Evolutionary conservation across 805 yeast genomes (phyloP), one percentile per base, ranked within the genome.

Genomic region (Metschnikowia cerradonensis): DNA sequence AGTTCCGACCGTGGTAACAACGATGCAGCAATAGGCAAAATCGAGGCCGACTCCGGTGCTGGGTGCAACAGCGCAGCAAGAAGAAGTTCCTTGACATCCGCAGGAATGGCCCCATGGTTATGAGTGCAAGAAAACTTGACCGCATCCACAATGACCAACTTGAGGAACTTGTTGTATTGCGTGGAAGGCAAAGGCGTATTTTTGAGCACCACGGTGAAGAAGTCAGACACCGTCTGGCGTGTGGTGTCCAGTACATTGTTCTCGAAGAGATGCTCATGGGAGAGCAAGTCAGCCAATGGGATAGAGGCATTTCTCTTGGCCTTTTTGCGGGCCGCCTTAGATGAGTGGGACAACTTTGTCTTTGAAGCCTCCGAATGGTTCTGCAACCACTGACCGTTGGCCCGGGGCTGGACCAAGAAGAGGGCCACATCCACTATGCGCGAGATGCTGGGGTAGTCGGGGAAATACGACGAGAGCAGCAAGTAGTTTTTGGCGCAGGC

Each of bases 21-120:
- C 2, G 73, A 68, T 11, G 81, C 66, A 1, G 86, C 84, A 51
- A 91, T 81, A 7, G 97, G 96, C 53, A 88, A 71, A 31, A 88
- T 73, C 13, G 90, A 83, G 39, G 79, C 77, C 38, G 78, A 76
- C 47, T 83, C 84, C 37, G 72, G 71, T 4, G 86, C 88, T 2
- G 96, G 96, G 62, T 78, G 81, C 38, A 88, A 58, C 2, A 88
- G 79, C n/a, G 87, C 67, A 3, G 76, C 65, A 45, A 82, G 75
- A 34, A 88, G 68, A 26, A 73, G 55, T 3, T 55, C 41, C 33
- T 52, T 57, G 22, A 83, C 62, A 20, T 73, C 75, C 37, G 31
- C 33, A 1, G 75, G 66, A 32, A 71, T 61, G 6, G 46, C 36
- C 15, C 54, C 58, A 38, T 67, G 62, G 15, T 52, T 49, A 26